Evolutionary conservation across 768 basidiomycete genomes (phyloP).

Genomic region (Tylopilus intermedius): DNA sequence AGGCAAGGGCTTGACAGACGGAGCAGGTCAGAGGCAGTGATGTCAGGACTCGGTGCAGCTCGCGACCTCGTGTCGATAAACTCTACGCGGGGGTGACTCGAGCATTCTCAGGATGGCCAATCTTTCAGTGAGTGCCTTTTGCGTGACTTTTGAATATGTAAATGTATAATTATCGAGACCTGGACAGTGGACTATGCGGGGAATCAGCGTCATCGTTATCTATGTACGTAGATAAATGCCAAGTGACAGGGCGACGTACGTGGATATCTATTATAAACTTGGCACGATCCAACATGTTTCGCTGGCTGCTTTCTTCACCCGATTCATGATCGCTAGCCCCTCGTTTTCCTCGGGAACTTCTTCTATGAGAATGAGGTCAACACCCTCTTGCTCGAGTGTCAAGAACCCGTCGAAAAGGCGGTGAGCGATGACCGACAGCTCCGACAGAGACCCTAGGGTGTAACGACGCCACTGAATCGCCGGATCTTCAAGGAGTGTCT

Average conservation of each 20-base stretch:
- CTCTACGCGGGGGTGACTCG: background rate
- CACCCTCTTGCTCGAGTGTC: slow-evolving; percentile 68
- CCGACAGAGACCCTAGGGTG: slow-evolving; percentile 43
- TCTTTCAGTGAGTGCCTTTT: background rate
- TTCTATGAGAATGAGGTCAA: slow-evolving; percentile 81
- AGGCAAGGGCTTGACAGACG: slow-evolving; percentile 3
- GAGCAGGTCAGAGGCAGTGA: background rate
- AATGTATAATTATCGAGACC: background rate
- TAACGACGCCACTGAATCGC: slow-evolving; percentile 55
- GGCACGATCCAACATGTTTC: slow-evolving; percentile 36
- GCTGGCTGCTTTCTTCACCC: slow-evolving; percentile 84
- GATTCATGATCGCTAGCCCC: slow-evolving; percentile 93
- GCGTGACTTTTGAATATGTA: background rate
- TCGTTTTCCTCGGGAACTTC: slow-evolving; percentile 75
- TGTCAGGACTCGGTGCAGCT: background rate
- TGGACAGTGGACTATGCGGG: background rate
- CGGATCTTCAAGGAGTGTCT: slow-evolving; percentile 25
- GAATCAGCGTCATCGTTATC: background rate
- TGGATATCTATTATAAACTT: slow-evolving; percentile 11
- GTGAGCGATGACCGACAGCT: slow-evolving; percentile 69
- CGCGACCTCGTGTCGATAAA: background rate
- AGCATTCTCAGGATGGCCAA: background rate
- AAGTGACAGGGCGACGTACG: slow-evolving; percentile 11
- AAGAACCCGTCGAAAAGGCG: slow-evolving; percentile 85
- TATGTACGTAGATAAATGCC: background rate